Evolutionary conservation across 2,329 filamentous ascomycete species (phyloP).

Genomic region (Penicillium hesseltinei): DNA sequence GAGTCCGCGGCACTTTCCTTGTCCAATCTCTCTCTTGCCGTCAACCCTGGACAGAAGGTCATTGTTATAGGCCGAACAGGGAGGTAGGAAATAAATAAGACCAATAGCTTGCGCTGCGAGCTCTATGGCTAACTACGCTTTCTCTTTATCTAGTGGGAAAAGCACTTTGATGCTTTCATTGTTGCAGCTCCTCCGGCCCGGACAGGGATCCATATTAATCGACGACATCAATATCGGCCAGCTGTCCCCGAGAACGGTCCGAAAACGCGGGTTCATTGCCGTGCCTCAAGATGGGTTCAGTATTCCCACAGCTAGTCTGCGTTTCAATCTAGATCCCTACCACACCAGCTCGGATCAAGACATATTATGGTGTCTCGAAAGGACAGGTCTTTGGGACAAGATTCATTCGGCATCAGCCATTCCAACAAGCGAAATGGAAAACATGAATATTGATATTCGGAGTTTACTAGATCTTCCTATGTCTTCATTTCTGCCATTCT

Average conservation of each 20-base stretch:
- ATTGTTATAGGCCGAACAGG: slow-evolving; percentile 4
- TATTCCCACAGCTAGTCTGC: slow-evolving; percentile 2
- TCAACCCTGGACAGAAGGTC: not conserved
- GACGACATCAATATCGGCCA: slow-evolving; percentile 1
- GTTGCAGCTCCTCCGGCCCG: not conserved
- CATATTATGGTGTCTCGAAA: not conserved
- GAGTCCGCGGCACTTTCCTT: not conserved
- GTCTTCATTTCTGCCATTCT: slow-evolving; percentile 4
- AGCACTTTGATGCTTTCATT: slow-evolving; percentile 1
- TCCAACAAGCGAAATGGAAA: not conserved
- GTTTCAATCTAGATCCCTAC: slow-evolving; percentile 10
- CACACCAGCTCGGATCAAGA: not conserved
- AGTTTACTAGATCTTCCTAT: slow-evolving; percentile 2
- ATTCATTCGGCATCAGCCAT: not conserved
- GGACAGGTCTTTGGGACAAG: slow-evolving; percentile 2
- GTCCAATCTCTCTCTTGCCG: not conserved
- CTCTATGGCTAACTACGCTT: not conserved
- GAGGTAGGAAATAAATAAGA: not conserved
- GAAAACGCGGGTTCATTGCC: slow-evolving; percentile 7
- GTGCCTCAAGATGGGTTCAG: slow-evolving; percentile 11
- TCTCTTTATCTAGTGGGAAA: not conserved
- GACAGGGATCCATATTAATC: not conserved
- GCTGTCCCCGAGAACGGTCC: not conserved
- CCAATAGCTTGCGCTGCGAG: not conserved
- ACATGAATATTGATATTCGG: not conserved